phyloP scores from a whole-genome alignment of 495 filamentous ascomycete species.

The Talaromyces borbonicus region DNA sequence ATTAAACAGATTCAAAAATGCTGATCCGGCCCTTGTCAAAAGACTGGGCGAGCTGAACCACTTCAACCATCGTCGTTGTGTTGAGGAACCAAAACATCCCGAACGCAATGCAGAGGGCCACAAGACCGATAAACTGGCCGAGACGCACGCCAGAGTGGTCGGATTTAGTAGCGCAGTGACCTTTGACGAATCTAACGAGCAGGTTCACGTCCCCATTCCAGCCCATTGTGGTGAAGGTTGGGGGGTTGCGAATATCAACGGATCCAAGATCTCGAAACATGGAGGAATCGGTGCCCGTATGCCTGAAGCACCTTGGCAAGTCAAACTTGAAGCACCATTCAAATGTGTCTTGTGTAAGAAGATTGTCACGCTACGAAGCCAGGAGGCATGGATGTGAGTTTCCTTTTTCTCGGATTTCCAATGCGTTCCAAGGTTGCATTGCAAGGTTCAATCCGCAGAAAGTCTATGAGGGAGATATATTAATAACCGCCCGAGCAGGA shows the following conservation, averaged over 20 bases:
- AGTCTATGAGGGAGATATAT: no score
- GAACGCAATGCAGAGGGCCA: neutral
- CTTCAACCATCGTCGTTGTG: neutral
- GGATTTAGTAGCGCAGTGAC: conserved; percentile 2
- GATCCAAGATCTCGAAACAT: neutral
- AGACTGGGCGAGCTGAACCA: neutral
- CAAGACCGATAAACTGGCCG: neutral
- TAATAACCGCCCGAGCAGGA: no score
- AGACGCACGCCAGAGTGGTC: neutral
- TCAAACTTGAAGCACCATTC: neutral
- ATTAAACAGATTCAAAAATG: neutral
- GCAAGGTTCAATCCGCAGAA: no score
- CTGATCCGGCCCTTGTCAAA: neutral
- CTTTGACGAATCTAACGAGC: neutral
- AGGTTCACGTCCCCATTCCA: neutral
- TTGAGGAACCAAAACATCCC: no score
- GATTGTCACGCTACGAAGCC: conserved; percentile 1
- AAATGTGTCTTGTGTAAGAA: conserved; percentile 1
- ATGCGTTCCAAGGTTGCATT: no score
- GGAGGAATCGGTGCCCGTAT: neutral
- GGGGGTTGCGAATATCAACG: conserved; percentile 1
- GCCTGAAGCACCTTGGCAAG: neutral
- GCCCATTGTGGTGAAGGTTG: neutral
- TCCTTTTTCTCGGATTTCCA: no score
- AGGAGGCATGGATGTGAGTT: conserved; percentile 4